Base-by-base conservation (phyloP, 306 rosid genomes). In the Cicer chorassanicum region DNA sequence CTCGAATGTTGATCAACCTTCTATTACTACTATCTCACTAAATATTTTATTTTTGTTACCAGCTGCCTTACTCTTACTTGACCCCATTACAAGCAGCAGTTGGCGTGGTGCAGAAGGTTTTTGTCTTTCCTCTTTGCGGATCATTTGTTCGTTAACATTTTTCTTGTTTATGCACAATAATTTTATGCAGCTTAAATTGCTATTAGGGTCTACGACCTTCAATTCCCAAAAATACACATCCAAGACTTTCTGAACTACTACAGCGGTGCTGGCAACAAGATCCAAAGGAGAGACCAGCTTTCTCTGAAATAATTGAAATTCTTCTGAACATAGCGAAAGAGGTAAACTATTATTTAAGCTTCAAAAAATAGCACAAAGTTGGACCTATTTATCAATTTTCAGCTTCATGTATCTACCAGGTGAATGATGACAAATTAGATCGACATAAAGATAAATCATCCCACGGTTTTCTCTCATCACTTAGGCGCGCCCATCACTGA, bases 61-160 rank as follows among this genome's bases (percentile, higher is more conserved):
- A 95, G 99, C 84, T 95, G 16, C 99, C 99, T 5, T 92, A 95
- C 80, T 84, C 99, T 45, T 83, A 56, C 82, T 73, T 90, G 85
- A 90, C 98, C 45, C 98, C 99, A 59, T 83, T 95, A 80, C 99
- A 95, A 95, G 99, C 98, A 14, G 99, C 98, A 5, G 99, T 95
- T 21, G 99, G 98, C 49, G 99, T 95, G 78, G 99, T 95, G 87
- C 99, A 95, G 82, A 92, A 92, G 96, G 99, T 92, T 80, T 60
- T 78, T 39, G 36, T 65, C 78, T 50, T n/a, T 68, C 70, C 60
- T 72, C 79, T 64, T 41, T 49, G 46, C 40, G 3, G 59, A 41
- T 40, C 12, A 42, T 73, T 72, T 65, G 15, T 34, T 39, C 14
- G 14, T 18, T 45, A 44, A 15, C 10, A 15, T 34, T 45, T 72